These are phyloP conservation scores for Podospora conica DNA, from an alignment of 495 filamentous ascomycete species.

Conservation along the genomic window DNA sequence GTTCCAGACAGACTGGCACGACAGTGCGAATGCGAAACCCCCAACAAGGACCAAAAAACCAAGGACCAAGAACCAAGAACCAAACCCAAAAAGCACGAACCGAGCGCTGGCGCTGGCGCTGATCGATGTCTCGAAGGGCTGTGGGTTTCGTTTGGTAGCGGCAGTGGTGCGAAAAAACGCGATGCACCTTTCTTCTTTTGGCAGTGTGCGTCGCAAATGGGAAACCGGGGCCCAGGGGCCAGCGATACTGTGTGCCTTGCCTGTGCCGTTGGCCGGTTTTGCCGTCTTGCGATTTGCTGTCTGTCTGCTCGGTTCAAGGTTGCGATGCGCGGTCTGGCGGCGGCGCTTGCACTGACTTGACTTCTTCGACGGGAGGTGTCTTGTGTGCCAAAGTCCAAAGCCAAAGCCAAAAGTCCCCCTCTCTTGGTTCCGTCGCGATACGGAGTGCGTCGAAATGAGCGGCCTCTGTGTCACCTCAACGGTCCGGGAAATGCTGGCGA, in stretches of 20 bases:
- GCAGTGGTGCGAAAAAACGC: background rate
- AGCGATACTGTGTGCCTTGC: too few relatives aligned
- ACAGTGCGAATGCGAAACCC: conserved; percentile 17
- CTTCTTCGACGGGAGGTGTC: background rate
- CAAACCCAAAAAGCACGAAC: background rate
- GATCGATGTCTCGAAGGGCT: conserved; percentile 6
- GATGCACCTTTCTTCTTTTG: conserved; percentile 26
- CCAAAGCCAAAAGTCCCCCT: background rate
- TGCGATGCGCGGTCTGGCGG: background rate
- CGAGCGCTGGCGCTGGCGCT: background rate
- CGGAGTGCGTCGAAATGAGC: conserved; percentile 10
- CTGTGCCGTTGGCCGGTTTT: background rate
- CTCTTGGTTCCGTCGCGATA: background rate
- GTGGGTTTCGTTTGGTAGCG: conserved; percentile 6
- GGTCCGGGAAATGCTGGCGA: conserved; percentile 9
- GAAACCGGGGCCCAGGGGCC: conserved; percentile 10
- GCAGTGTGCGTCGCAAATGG: conserved; percentile 18
- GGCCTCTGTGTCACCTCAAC: conserved; percentile 6
- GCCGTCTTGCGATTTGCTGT: background rate
- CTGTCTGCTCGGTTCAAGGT: background rate
- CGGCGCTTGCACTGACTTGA: conserved; percentile 18
- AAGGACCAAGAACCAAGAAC: background rate
- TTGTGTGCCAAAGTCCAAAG: background rate
- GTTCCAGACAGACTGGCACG: conserved; percentile 14
- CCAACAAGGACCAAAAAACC: background rate